Base-by-base conservation (phyloP, 1,139 yeast species). In the Arxiozyma bovina region DNA sequence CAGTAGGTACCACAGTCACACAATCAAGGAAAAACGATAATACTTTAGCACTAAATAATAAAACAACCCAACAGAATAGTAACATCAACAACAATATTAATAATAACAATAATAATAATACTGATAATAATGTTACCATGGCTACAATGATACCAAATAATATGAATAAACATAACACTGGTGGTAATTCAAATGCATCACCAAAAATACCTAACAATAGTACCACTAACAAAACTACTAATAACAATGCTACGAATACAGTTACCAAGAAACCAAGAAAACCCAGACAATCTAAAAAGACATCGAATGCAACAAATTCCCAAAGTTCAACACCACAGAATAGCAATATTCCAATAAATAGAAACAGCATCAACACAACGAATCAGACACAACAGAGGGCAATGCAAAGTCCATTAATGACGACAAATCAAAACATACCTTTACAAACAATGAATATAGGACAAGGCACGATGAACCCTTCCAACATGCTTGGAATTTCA, bases 221-320 rank as follows among this genome's bases (percentile, higher is more conserved):
- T 43, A 23, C 55, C 3, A 27, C 48, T 20, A 41, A 48, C 3
- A 42, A 61, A 18, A 55, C 60, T 27, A 55, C 56, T 8, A 53
- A 58, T 23, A 46, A 60, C 12, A 47, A 45, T 3, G 48, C 57
- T 3, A 34, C 51, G 5, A 52, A 42, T 23, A 43, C 63, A 12
- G 59, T 63, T 12, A 63, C 58, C 45, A 63, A 63, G 54, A 65
- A 64, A 48, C 64, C 67, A 47, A 57, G 69, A 51, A 65, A 65
- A 50, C 66, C 68, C 42, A 62, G 69, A 46, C 67, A 65, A 49
- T 50, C 62, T 12, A 65, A 63, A 58, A 66, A 64, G 50, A 54
- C 64, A 18, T 57, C 64, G 5, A 56, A 69, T 17, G 58, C 64
- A 38, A 42, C 49, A 18, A 46, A 61, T 17, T 44, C 61, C 42